A percentile compares a stretch with the other conserved stretches of the same genome.
Conservation (phyloP, 208 protist genomes). For the Jaenimonas drosophilae region DNA sequence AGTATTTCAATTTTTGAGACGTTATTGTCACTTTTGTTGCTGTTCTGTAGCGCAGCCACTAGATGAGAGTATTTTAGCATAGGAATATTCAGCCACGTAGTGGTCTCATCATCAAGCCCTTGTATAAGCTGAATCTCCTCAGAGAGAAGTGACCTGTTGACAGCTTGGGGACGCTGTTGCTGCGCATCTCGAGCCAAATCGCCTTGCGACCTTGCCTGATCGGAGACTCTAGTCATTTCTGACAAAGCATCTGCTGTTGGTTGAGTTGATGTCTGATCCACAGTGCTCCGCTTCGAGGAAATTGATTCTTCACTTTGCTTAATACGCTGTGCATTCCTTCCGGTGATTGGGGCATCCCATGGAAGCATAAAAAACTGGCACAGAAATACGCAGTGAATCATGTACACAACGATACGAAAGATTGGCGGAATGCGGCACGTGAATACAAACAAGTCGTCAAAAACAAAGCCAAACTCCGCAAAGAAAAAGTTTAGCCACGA, state of each 20-base stretch:
- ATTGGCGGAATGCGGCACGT: conserved; percentile 53
- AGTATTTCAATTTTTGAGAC: conserved; percentile 18
- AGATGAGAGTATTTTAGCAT: conserved; percentile 43
- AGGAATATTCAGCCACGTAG: conserved; percentile 36
- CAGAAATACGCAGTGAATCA: conserved; percentile 44
- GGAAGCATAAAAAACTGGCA: conserved; percentile 49
- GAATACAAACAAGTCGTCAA: conserved; percentile 82
- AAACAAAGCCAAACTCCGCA: conserved; percentile 46
- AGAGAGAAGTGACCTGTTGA: too few species aligned
- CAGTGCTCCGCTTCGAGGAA: too few species aligned
- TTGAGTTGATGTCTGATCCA: too few species aligned
- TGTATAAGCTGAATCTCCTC: too few species aligned
- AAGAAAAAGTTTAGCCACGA: conserved; percentile 14
- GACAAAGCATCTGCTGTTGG: too few species aligned
- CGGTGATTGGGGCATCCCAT: conserved; percentile 43
- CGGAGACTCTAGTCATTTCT: too few species aligned
- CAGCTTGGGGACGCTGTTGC: too few species aligned
- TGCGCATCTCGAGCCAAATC: too few species aligned
- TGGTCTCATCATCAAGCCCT: conserved; percentile 37
- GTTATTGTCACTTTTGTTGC: conserved; percentile 9
- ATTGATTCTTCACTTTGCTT: too few species aligned
- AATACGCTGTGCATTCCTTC: too few species aligned
- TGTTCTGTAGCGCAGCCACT: conserved; percentile 10
- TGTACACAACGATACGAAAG: conserved; percentile 50
- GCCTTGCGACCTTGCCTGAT: too few species aligned